Evolutionary conservation across 2,329 filamentous ascomycete species (phyloP), one percentile per base, ranked within the genome.

Genomic region (Colletotrichum liaoningense): DNA sequence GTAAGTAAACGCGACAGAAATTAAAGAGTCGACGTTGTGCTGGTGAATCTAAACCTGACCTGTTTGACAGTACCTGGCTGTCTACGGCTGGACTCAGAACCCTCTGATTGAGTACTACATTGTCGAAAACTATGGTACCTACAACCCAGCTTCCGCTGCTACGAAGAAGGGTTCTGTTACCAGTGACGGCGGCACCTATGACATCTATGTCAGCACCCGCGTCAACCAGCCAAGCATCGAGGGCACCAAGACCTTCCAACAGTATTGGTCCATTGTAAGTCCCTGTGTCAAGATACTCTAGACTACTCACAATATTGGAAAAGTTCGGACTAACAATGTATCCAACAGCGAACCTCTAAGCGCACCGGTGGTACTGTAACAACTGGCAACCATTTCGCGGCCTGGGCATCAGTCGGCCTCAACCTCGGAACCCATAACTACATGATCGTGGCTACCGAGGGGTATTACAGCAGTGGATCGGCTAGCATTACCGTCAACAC

Each of bases 351-450:
- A 49, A 49, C 42, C 1, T 49, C 42, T 67, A 88, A 89, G 83
- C 83, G 88, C 62, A 82, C 83, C 26, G 82, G 83, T 65, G 89
- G 88, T 5, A 87, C 85, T 6, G 85, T 91, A 72, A 87, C 84
- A 46, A 83, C 83, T 1, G 81, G 79, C 26, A 86, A 84, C 74
- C 88, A 90, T 78, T 89, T 90, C 76, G 82, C 86, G 75, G 88
- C 87, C 5, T 90, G 88, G 88, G 79, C 79, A 26, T 81, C 82
- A 38, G 76, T 79, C 19, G 88, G 88, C 5, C 79, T 89, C 78
- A 83, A 80, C 35, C 77, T 90, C 12, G 88, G 88, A 4, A 82
- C 84, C 76, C 68, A 70, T 12, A 82, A 90, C 79, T 90, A 90
- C 79, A 84, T 87, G 83, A 88, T 90, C 73, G 80, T 89, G 26